Conservation (phyloP, 208 protist genomes). For the Herpetomonas tarakana region DNA sequence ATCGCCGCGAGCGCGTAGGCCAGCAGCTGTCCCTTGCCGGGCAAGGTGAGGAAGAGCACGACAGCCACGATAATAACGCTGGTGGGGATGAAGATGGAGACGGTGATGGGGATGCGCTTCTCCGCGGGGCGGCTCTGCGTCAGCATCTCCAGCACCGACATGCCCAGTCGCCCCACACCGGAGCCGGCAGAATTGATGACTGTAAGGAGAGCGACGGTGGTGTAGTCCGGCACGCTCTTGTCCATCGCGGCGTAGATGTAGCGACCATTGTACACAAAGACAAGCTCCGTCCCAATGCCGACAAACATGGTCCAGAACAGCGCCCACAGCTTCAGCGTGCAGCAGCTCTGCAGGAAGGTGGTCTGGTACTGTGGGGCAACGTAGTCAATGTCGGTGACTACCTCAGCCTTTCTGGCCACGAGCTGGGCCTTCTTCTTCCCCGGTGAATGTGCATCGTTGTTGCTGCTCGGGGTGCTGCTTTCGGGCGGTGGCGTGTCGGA, state of each 20-base stretch:
- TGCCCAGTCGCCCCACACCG: constrained; percentile 30
- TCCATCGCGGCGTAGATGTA: constrained; percentile 39
- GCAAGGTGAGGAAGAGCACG: constrained; percentile 31
- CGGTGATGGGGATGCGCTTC: constrained; percentile 47
- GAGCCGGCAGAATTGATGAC: constrained; percentile 43
- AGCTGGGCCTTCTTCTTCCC: too few species aligned
- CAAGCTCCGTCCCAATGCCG: constrained; percentile 32
- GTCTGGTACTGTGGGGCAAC: constrained; percentile 58
- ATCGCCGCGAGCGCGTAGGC: constrained; percentile 38
- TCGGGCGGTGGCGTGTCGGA: not conserved
- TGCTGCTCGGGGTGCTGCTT: not conserved
- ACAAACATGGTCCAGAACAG: constrained; percentile 41
- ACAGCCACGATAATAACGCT: constrained; percentile 28
- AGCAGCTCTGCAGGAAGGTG: constrained; percentile 33
- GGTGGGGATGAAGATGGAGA: constrained; percentile 34
- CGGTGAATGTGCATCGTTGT: not conserved
- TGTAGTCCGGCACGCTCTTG: constrained; percentile 9
- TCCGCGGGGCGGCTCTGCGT: constrained; percentile 35
- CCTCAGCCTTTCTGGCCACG: too few species aligned
- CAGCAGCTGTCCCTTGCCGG: constrained; percentile 20
- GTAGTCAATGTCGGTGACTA: constrained; percentile 51
- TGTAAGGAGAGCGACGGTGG: constrained; percentile 24
- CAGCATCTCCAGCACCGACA: constrained; percentile 41
- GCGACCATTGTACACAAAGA: constrained; percentile 52
- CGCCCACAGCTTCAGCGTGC: constrained; percentile 33